These are phyloP conservation scores for Datisca glomerata DNA, from an alignment of 306 rosid species.

Conservation along the genomic window DNA sequence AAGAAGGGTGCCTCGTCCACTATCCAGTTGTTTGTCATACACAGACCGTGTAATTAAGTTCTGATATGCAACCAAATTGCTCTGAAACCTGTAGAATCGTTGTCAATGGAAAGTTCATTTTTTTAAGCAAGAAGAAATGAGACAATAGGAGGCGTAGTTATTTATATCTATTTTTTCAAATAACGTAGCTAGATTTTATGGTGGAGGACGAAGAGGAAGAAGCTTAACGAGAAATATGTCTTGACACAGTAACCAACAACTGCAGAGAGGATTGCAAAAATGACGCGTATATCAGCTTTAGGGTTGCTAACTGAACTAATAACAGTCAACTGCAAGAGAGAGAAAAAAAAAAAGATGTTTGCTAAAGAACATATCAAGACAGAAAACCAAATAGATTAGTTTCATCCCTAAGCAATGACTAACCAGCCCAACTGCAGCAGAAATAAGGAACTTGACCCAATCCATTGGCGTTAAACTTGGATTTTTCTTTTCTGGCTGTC, in stretches of 20 bases:
- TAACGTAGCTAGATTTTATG: no score
- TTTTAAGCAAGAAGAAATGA: conserved; percentile 2
- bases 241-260: conserved; percentile 72
- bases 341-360: conserved; percentile 1
- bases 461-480: conserved; percentile 99
- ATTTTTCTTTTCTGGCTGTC: conserved; percentile 90
- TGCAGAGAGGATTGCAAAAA: conserved; percentile 68
- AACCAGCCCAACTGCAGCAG: conserved; percentile 87
- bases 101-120: conserved; percentile 6
- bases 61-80: conserved; percentile 69
- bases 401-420: conserved; percentile 14
- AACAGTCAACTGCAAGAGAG: conserved; percentile 58
- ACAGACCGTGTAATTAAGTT: conserved; percentile 83
- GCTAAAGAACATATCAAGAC: not conserved
- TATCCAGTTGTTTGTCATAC: conserved; percentile 91
- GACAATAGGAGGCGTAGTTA: no score
- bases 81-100: conserved; percentile 53
- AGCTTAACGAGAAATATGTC: conserved; percentile 76
- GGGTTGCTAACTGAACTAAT: conserved; percentile 70
- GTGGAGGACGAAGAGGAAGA: conserved; percentile 6
- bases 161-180: no score
- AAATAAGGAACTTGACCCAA: conserved; percentile 75
- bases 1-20: conserved; percentile 95
- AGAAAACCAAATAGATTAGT: not conserved
- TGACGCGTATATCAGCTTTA: conserved; percentile 69